Conservation (phyloP, 345 rosid genomes). For the Abelmoschus esculentus region DNA sequence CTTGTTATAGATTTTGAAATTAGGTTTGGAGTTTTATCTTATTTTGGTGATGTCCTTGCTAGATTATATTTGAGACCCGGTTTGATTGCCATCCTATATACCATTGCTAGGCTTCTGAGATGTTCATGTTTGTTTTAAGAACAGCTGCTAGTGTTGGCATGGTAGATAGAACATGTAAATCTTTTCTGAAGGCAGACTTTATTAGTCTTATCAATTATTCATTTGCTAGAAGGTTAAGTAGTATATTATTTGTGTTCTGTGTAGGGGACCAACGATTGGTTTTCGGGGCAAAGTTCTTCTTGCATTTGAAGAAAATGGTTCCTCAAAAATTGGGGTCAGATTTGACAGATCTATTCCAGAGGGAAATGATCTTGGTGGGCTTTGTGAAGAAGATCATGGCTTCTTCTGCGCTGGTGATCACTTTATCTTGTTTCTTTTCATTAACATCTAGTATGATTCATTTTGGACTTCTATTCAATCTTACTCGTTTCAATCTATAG, state of each 20-base stretch:
- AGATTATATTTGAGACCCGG: neutral
- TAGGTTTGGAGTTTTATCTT: neutral
- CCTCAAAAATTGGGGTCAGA: constrained; percentile 89
- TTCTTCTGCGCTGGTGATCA: constrained; percentile 79
- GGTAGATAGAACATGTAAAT: neutral
- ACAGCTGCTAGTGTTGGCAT: neutral
- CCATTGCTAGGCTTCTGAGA: neutral
- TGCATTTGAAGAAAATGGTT: constrained; percentile 81
- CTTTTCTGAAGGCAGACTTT: neutral
- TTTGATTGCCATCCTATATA: neutral
- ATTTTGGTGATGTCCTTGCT: neutral
- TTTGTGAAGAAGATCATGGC: constrained; percentile 82
- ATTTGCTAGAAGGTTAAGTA: neutral
- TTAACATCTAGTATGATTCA: neutral
- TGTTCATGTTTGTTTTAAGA: neutral
- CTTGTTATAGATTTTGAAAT: neutral
- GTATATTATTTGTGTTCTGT: neutral
- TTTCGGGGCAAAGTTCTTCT: constrained; percentile 87
- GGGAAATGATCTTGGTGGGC: constrained; percentile 95
- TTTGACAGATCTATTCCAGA: constrained; percentile 77
- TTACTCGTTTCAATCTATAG: neutral
- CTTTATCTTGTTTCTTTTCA: neutral
- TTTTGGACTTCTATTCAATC: neutral
- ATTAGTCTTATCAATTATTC: neutral
- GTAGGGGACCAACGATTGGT: constrained; percentile 75